Base-by-base conservation (phyloP, 148 eudicot genomes). In the Cornus kousa region DNA sequence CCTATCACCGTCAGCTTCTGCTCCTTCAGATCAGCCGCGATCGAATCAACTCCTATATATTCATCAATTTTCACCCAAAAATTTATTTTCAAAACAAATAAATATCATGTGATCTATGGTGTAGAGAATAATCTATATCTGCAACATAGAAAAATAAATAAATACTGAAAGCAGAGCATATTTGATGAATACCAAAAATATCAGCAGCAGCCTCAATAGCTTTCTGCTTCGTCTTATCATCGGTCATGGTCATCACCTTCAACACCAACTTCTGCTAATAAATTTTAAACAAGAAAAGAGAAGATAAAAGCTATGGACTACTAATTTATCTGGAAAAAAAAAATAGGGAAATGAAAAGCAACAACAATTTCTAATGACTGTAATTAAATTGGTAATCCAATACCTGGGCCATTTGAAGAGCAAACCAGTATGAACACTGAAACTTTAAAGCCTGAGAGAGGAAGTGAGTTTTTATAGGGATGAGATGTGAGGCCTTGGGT, bases 151-250 rank as follows among this genome's bases (percentile, higher is more conserved):
- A 19, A 19, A 13, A 57, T 4, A 43, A 6, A 4, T 43, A 4
- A 0, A 43, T 4, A 43, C 48, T 53, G 59, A 12, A 53, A 53
- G 59, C 14, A 53, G 4, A 53, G 19, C 14, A 53, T 11, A 53
- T 62, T 20, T 20, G 22, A 62, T 20, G 8, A 62, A 19, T 88
- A 92, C 97, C 97, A 70, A 78, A 81, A 39, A 89, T 90, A 83
- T 92, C 94, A 48, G 97, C 97, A 43, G 89, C 97, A 70, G 94
- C 97, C 85, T 89, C 94, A 1, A 92, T 92, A 37, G 97, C 94
- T 76, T 89, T 92, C 82, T 90, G 90, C 83, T 90, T 92, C 1
- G 97, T 90, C 74, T 85, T 92, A 2, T 90, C 97, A 79, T 92
- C 97, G 22, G 97, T 89, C 97, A 92, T 90, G 79, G 94, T 92